phyloP scores from a whole-genome alignment of 78 protist genomes.

The Goniomonas avonlea region DNA sequence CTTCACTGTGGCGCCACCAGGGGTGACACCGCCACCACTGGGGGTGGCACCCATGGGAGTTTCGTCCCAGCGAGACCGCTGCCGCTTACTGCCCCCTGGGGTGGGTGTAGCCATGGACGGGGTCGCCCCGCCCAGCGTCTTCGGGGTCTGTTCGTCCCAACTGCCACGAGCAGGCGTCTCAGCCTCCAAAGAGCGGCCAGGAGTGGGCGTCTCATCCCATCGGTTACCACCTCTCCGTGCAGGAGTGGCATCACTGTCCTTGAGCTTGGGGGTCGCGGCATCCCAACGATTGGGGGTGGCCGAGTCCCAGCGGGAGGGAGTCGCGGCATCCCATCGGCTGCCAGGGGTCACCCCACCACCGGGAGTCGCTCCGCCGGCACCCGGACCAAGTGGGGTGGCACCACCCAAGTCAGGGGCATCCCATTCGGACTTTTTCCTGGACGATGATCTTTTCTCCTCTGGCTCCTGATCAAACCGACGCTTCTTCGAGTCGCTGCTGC shows the following conservation, averaged over 20 bases:
- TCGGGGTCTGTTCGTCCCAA: too few relatives aligned
- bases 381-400: too few relatives aligned
- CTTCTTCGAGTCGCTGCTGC: not conserved
- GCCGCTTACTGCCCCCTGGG: not conserved
- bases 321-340: not conserved
- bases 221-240: not conserved
- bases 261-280: not conserved
- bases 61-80: constrained; percentile 75
- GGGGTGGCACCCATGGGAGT: constrained; percentile 44
- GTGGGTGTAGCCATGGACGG: not conserved
- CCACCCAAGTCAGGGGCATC: too few relatives aligned
- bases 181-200: not conserved
- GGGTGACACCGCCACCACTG: not conserved
- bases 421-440: too few relatives aligned
- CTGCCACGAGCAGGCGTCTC: not conserved
- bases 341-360: not conserved
- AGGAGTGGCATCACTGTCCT: constrained; percentile 15
- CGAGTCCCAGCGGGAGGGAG: too few relatives aligned
- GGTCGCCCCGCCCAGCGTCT: not conserved
- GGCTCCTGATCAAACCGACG: not conserved
- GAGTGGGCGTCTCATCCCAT: constrained; percentile 26
- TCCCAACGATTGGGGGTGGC: constrained; percentile 2
- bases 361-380: not conserved
- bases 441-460: too few relatives aligned
- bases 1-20: constrained; percentile 39